Evolutionary conservation across 768 basidiomycete genomes (phyloP), one percentile per base, ranked within the genome.

Genomic region (Russula virescens): DNA sequence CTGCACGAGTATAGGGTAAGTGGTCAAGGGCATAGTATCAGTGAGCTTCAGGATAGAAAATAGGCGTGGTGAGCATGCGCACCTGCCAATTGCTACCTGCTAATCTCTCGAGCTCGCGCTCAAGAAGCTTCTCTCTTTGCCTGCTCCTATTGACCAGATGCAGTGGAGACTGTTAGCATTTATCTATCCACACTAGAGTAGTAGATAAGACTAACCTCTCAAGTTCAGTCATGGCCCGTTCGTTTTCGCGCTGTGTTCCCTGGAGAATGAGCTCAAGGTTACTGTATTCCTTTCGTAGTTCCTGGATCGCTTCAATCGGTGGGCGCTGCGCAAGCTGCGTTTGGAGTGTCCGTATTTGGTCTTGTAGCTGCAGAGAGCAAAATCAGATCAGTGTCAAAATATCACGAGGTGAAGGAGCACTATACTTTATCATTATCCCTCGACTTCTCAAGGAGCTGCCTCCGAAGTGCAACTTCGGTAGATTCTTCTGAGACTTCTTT

Each of bases 61-160:
- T 14, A 6, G 8, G 38, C 45, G 21, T 23, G 51, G 46, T 16
- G 31, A 23, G 31, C 51, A 45, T 28, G 68, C 79, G 42, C 61
- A 86, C 88, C 83, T 91, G 88, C 91, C 91, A 93, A 69, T 91
- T 87, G 57, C 88, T 85, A 0, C 91, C 91, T 1, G 83, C 87
- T 23, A 91, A 73, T 64, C 81, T 85, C 6, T 83, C 77, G 16
- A 94, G 72, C 52, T 89, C 87, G 35, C 82, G 80, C 70, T 94
- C 91, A 40, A 92, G 80, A 73, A 83, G 78, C 72, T 89, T 88
- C 73, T 91, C 88, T 53, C 91, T 78, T n/a, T 78, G 78, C 61
- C 83, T 88, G 3, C 66, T 87, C 85, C 67, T 55, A 42, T 53
- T 7, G 23, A n/a, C 35, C 52, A 28, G 16, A 23, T n/a, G 52